phyloP scores from a whole-genome alignment of 768 basidiomycete species.

The Megacollybia marginata region DNA sequence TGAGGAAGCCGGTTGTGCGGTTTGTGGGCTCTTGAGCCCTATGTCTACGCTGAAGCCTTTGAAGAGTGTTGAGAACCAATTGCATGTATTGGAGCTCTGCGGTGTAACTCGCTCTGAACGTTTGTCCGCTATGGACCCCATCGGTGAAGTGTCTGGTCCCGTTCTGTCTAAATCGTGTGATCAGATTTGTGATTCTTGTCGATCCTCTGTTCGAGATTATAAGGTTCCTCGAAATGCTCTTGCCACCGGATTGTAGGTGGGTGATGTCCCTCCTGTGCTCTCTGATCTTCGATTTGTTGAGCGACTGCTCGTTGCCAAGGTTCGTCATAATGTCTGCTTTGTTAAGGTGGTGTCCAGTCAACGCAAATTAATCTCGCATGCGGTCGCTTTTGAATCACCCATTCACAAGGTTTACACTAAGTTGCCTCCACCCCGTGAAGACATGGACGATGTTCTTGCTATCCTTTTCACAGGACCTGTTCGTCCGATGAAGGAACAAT shows the following conservation, averaged over 20 bases:
- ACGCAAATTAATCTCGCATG: conserved; percentile 17
- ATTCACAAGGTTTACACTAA: conserved; percentile 10
- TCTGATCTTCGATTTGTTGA: conserved; percentile 8
- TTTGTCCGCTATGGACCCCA: too few relatives aligned
- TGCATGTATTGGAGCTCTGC: neutral
- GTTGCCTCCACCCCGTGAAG: conserved; percentile 10
- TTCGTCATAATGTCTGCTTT: neutral
- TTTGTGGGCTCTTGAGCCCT: neutral
- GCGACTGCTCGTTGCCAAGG: conserved; percentile 9
- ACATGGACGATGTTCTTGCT: conserved; percentile 3
- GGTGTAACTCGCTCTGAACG: neutral
- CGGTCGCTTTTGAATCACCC: conserved; percentile 3
- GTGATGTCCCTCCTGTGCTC: conserved; percentile 12
- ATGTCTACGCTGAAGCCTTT: neutral
- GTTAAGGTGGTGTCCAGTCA: conserved; percentile 6
- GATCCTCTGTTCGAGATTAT: too few relatives aligned
- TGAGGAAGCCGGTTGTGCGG: conserved; percentile 2
- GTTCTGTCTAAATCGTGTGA: neutral
- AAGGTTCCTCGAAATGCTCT: conserved; percentile 8
- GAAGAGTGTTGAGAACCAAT: neutral
- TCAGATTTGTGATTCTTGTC: neutral
- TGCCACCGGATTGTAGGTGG: conserved; percentile 20
- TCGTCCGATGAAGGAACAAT: conserved; percentile 9
- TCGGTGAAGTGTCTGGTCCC: neutral
- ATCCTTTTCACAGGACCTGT: conserved; percentile 8